These are phyloP conservation scores for Pisolithus microcarpus DNA, from an alignment of 768 basidiomycete genomes.

Conservation along the genomic window DNA sequence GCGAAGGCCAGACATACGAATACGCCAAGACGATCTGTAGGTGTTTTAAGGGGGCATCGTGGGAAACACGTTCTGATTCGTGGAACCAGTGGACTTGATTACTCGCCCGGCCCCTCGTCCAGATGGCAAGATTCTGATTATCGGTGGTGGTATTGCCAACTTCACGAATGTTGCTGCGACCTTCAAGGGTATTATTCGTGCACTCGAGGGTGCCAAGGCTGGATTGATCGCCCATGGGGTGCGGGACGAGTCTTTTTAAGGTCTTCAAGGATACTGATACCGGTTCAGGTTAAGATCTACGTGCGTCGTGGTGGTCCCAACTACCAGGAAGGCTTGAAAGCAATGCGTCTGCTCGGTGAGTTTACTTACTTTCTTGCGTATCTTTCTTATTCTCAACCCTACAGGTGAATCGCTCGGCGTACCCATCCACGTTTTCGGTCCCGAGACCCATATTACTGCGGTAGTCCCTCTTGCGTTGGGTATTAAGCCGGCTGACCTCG, in stretches of 20 bases:
- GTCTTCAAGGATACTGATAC: slow-evolving; percentile 5
- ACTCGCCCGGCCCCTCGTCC: slow-evolving; percentile 79
- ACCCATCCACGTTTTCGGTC: slow-evolving; percentile 94
- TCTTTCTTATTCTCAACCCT: not conserved
- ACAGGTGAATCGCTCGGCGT: slow-evolving; percentile 86
- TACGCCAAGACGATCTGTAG: slow-evolving; percentile 96
- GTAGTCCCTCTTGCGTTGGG: slow-evolving; percentile 98
- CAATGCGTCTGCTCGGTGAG: slow-evolving; percentile 85
- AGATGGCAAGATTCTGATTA: slow-evolving; percentile 97
- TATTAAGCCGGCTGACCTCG: slow-evolving; percentile 34
- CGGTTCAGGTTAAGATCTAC: slow-evolving; percentile 74
- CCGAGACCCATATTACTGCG: slow-evolving; percentile 97
- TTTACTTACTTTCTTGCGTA: not conserved
- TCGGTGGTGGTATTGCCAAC: slow-evolving; percentile 99
- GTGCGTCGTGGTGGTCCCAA: slow-evolving; percentile 98
- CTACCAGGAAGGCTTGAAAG: slow-evolving; percentile 98
- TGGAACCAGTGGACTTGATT: slow-evolving; percentile 72
- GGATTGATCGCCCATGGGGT: slow-evolving; percentile 54
- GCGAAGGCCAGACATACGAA: slow-evolving; percentile 97
- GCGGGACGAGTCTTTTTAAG: not conserved
- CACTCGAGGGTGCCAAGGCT: slow-evolving; percentile 87
- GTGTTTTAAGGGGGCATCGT: slow-evolving; percentile 20
- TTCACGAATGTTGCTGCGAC: slow-evolving; percentile 99
- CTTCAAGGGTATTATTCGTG: slow-evolving; percentile 99
- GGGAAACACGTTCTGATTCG: not conserved